phyloP scores from a whole-genome alignment of 106 monocot genomes.

The Amphibolis antarctica region DNA sequence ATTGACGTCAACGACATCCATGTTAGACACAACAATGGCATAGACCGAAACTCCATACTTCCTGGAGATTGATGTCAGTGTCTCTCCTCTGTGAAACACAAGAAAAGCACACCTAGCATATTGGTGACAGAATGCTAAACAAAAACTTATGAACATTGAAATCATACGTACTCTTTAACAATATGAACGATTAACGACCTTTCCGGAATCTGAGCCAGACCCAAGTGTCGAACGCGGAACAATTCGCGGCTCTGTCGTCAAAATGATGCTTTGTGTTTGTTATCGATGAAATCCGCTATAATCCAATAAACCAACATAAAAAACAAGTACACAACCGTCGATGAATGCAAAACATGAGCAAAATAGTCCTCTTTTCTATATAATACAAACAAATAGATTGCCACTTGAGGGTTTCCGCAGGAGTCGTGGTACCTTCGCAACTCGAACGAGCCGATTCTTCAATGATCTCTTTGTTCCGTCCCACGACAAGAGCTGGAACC shows the following conservation, averaged over 20 bases:
- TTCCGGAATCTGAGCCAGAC: not conserved
- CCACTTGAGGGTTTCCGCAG: not conserved
- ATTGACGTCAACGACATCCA: slow-evolving; percentile 5
- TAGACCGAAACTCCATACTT: slow-evolving; percentile 8
- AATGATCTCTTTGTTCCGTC: not conserved
- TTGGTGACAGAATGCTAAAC: not conserved
- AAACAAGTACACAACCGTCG: not conserved
- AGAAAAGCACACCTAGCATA: not conserved
- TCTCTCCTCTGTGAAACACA: slow-evolving; percentile 2
- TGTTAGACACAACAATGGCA: slow-evolving; percentile 8
- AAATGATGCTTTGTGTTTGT: not conserved
- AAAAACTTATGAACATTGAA: not conserved
- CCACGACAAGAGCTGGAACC: not conserved
- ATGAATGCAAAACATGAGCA: not conserved
- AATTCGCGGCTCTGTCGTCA: not conserved
- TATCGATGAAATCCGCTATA: not conserved
- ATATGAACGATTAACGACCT: slow-evolving; percentile 1
- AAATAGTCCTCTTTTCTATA: not conserved
- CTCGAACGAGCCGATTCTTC: not conserved
- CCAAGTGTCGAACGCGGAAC: not conserved
- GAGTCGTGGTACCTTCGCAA: slow-evolving; percentile 5
- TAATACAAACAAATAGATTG: not conserved
- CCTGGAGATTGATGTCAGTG: slow-evolving; percentile 6
- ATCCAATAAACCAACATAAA: not conserved
- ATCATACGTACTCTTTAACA: slow-evolving; percentile 4